phyloP scores from a whole-genome alignment of 164 flowering plant species.

The Macadamia tetraphylla region DNA sequence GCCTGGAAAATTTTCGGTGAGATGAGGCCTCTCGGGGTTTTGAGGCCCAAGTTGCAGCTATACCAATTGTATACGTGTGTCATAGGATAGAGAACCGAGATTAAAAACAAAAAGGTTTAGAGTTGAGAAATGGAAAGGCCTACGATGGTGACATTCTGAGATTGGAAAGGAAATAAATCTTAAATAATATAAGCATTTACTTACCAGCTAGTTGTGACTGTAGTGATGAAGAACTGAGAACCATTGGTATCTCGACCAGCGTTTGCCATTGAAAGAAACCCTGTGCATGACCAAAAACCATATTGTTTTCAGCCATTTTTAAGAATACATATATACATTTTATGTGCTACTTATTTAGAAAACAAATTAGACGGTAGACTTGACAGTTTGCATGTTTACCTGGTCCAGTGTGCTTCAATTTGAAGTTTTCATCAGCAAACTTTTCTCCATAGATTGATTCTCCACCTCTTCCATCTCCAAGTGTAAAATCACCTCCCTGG shows the following conservation, averaged over 20 bases:
- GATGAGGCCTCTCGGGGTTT: no score
- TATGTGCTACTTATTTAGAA: not conserved
- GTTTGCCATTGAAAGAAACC: slow-evolving; percentile 91
- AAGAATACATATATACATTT: not conserved
- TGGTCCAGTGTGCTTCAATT: slow-evolving; percentile 95
- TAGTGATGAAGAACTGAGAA: slow-evolving; percentile 96
- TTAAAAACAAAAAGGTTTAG: no score
- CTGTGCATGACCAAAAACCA: slow-evolving; percentile 24
- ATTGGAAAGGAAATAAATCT: not conserved
- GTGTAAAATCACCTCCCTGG: slow-evolving; percentile 98
- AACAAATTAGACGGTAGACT: not conserved
- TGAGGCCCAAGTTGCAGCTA: no score
- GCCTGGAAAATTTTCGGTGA: no score
- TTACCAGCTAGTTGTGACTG: slow-evolving; percentile 96
- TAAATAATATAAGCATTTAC: not conserved
- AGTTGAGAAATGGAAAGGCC: no score
- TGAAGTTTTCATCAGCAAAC: slow-evolving; percentile 93
- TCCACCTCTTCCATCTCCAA: slow-evolving; percentile 92
- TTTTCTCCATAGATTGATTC: slow-evolving; percentile 91
- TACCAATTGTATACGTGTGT: no score
- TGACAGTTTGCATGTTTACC: slow-evolving; percentile 34
- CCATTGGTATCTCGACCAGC: slow-evolving; percentile 91
- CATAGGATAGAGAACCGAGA: no score
- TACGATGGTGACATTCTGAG: no score
- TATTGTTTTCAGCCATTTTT: not conserved